These are phyloP conservation scores for Colletotrichum limetticola DNA, from an alignment of 2,329 filamentous ascomycete genomes.

Conservation along the genomic window DNA sequence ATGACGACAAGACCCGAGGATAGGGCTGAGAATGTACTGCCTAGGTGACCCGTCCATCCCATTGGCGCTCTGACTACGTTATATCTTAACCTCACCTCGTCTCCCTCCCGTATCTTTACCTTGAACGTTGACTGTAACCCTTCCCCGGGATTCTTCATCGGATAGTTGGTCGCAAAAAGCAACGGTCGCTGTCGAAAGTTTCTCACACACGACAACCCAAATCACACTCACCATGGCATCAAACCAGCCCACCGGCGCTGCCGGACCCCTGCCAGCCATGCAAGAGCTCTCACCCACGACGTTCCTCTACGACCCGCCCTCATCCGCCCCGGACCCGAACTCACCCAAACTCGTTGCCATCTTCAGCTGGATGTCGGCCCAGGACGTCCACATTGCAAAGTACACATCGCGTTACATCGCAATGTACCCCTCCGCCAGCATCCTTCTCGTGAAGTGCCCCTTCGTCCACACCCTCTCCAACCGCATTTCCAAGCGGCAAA, in stretches of 20 bases:
- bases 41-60: constrained; percentile 27
- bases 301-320: constrained; percentile 47
- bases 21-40: constrained; percentile 13
- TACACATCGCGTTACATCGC: constrained; percentile 58
- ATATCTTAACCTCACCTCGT: constrained; percentile 10
- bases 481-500: constrained; percentile 44
- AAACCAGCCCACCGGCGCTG: constrained; percentile 35
- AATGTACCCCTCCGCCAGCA: constrained; percentile 55
- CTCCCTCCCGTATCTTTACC: neutral
- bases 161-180: neutral
- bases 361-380: constrained; percentile 62
- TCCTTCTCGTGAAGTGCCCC: constrained; percentile 59
- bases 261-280: constrained; percentile 48
- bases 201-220: neutral
- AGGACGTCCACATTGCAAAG: constrained; percentile 61
- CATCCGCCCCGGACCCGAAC: constrained; percentile 9
- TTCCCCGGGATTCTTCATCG: neutral
- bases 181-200: neutral
- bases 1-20: constrained; percentile 18
- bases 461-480: constrained; percentile 48
- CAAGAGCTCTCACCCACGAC: constrained; percentile 49
- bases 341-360: constrained; percentile 59
- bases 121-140: neutral
- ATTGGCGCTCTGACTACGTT: constrained; percentile 7
- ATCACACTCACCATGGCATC: constrained; percentile 40